Base-by-base conservation (phyloP, 2,329 filamentous ascomycete species). In the Lasiodiplodia sp. region DNA sequence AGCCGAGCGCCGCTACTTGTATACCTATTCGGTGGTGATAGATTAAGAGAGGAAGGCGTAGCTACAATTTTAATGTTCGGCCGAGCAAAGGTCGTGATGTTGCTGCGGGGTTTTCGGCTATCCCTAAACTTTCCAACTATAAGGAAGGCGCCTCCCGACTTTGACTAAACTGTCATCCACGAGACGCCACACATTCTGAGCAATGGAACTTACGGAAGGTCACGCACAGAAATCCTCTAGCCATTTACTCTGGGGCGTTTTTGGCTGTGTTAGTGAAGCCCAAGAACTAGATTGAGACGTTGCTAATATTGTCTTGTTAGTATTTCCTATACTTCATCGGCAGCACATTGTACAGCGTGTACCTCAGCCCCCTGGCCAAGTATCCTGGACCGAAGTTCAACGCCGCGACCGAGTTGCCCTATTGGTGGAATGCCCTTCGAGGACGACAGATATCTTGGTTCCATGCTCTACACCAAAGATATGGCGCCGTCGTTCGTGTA, bases 401-500 rank as follows among this genome's bases (percentile, higher is more conserved):
- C n/a, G 51, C 51, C n/a, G 51, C 21, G 10, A 25, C 51, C 21
- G 21, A 53, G 51, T 25, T 53, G 23, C 51, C 51, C 51, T 53
- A 6, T 16, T 53, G 51, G 51, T 53, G 21, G n/a, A 53, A 53
- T 25, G 16, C 51, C 21, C n/a, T 53, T 8, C 51, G n/a, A 10
- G 51, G 51, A 28, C 51, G 23, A 11, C 51, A 53, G n/a, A 11
- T 53, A 10, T n/a, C n/a, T 28, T 53, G 51, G 51, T 11, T 8
- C 12, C 51, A 53, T 11, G n/a, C 51, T 25, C 21, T 53, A 25
- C 51, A 53, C n/a, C 6, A 53, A n/a, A 53, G n/a, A 25, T 53
- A 53, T 28, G 51, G 51, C n/a, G 12, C 51, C n/a, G 51, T 78
- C 2, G 81, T 84, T 0, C 77, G 82, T 7, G 69, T 83, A 2